These are phyloP conservation scores for Sporothrix curviconia DNA, from an alignment of 2,329 filamentous ascomycete species.

Conservation along the genomic window DNA sequence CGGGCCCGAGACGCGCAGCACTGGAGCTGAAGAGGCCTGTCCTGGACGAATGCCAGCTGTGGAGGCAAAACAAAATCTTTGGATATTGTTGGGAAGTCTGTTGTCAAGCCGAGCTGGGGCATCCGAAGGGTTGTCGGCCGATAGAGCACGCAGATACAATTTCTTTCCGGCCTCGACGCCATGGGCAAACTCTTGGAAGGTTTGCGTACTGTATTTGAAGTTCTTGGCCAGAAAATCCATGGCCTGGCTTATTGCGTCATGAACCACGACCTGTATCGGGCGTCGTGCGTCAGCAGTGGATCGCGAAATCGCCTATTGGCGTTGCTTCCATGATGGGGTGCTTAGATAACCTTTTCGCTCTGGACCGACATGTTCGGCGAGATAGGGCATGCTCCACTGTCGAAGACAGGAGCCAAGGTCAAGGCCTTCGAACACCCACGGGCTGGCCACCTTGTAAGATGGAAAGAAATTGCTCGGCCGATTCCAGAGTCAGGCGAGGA, in stretches of 20 bases:
- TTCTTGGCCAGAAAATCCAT: slow-evolving; percentile 84
- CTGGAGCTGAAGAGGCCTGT: slow-evolving; percentile 70
- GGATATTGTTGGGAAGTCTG: slow-evolving; percentile 65
- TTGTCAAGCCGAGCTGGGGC: slow-evolving; percentile 60
- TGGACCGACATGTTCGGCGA: slow-evolving; percentile 54
- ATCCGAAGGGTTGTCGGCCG: slow-evolving; percentile 59
- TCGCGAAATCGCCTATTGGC: no score
- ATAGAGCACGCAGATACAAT: slow-evolving; percentile 74
- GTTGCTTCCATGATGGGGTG: no score
- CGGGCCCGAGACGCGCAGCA: slow-evolving; percentile 69
- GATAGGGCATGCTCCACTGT: slow-evolving; percentile 63
- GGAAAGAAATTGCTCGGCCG: slow-evolving; percentile 50
- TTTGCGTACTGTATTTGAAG: slow-evolving; percentile 65
- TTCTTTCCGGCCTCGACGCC: slow-evolving; percentile 52
- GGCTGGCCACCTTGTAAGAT: slow-evolving; percentile 55
- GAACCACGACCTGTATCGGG: slow-evolving; percentile 70
- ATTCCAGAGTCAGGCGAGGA: slow-evolving; percentile 45
- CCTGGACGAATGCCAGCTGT: slow-evolving; percentile 49
- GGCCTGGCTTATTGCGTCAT: slow-evolving; percentile 56
- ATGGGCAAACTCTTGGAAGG: slow-evolving; percentile 60
- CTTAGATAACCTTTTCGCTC: slow-evolving; percentile 48
- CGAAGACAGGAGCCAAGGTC: slow-evolving; percentile 61
- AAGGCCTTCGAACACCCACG: slow-evolving; percentile 55
- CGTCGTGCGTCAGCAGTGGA: no score
- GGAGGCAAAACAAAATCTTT: slow-evolving; percentile 63